Conservation (phyloP, 768 basidiomycete genomes). For the Boletus subcaerulescens region DNA sequence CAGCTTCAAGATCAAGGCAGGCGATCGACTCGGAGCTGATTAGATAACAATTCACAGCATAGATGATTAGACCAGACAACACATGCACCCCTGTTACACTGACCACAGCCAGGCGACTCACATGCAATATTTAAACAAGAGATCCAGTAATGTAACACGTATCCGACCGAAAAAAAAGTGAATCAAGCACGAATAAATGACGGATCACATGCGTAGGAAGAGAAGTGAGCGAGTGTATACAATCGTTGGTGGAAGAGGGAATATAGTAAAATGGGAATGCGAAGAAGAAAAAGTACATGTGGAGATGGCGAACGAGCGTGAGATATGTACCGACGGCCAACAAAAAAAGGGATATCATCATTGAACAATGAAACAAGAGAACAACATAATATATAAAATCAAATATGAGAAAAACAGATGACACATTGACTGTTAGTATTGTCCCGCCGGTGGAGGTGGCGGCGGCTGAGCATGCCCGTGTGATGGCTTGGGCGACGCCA, state of each 20-base stretch:
- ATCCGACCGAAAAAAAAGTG: no score
- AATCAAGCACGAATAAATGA: no score
- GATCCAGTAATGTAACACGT: no score
- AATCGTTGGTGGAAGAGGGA: background rate
- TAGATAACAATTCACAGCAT: no score
- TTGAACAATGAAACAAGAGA: background rate
- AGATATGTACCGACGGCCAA: background rate
- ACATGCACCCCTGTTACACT: no score
- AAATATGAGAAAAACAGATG: constrained; percentile 13
- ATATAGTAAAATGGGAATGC: background rate
- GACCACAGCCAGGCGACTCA: no score
- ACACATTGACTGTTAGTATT: constrained; percentile 5
- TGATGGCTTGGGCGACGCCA: constrained; percentile 6
- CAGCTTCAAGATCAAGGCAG: no score
- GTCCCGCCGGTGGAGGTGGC: constrained; percentile 10
- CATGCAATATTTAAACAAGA: no score
- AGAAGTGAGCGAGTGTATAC: no score
- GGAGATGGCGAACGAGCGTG: background rate
- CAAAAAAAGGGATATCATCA: constrained; percentile 3
- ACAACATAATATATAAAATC: constrained; percentile 11
- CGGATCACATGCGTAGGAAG: no score
- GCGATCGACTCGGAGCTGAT: no score
- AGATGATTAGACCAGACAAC: no score
- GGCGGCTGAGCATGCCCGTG: constrained; percentile 2
- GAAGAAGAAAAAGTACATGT: background rate